phyloP scores from a whole-genome alignment of 2,329 filamentous ascomycete species.

The Cyphellophora attinorum region DNA sequence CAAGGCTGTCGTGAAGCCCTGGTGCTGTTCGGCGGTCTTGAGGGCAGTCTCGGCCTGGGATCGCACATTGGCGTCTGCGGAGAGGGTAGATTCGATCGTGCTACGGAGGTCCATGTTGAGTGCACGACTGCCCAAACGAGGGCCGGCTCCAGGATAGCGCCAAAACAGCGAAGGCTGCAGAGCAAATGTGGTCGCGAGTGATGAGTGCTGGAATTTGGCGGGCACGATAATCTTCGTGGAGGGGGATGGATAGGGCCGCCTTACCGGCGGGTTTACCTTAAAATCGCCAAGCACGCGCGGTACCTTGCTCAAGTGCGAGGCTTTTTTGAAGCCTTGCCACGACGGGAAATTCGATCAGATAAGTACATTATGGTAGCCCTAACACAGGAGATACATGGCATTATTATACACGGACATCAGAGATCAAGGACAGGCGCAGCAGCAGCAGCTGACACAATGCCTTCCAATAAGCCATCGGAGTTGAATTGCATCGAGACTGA shows the following conservation, averaged over 20 bases:
- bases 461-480: too few relatives aligned
- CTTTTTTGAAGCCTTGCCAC: too few relatives aligned
- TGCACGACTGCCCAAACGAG: neutral
- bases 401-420: too few relatives aligned
- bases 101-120: conserved; percentile 37
- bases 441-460: too few relatives aligned
- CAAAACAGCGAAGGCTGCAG: neutral
- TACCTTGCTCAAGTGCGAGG: too few relatives aligned
- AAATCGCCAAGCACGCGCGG: too few relatives aligned
- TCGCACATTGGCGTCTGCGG: conserved; percentile 51
- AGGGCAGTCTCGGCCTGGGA: conserved; percentile 55
- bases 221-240: neutral
- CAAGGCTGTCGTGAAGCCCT: conserved; percentile 82
- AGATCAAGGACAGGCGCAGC: too few relatives aligned
- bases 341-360: too few relatives aligned
- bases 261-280: too few relatives aligned
- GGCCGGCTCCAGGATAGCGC: neutral
- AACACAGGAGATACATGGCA: too few relatives aligned
- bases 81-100: conserved; percentile 56
- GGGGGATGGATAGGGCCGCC: neutral
- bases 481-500: too few relatives aligned
- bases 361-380: too few relatives aligned
- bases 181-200: neutral
- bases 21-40: conserved; percentile 78
- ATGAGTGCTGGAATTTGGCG: neutral